Conservation (phyloP, 1,284 basidiomycete genomes). For the Ceratobasidium sp. region DNA sequence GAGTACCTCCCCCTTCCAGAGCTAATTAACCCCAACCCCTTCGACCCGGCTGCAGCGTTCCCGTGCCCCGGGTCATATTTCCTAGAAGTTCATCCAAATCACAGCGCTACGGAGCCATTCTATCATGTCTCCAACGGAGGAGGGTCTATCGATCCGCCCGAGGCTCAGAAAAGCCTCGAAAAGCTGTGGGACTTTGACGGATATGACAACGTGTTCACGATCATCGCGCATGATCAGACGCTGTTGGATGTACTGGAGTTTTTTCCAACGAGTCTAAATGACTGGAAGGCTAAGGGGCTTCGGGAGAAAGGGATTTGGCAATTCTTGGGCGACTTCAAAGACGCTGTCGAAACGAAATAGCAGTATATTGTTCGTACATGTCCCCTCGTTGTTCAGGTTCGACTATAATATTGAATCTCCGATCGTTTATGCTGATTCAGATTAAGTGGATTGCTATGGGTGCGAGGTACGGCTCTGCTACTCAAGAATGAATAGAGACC, state of each 20-base stretch:
- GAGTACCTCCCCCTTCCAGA: neutral
- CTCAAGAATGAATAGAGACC: no score
- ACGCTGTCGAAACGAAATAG: neutral
- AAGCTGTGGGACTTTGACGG: conserved; percentile 8
- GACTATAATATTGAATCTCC: no score
- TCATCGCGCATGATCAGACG: conserved; percentile 3
- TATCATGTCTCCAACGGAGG: neutral
- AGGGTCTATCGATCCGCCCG: neutral
- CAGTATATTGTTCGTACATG: no score
- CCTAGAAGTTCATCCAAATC: neutral
- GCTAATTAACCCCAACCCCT: neutral
- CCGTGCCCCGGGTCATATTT: neutral
- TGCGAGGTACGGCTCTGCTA: no score
- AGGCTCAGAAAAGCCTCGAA: neutral
- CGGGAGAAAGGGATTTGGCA: neutral
- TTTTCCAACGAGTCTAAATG: neutral
- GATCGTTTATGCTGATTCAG: no score
- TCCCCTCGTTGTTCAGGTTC: no score
- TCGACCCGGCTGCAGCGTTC: neutral
- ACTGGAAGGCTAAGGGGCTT: conserved; percentile 1
- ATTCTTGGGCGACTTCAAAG: conserved; percentile 9
- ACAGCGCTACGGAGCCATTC: neutral
- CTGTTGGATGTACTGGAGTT: neutral
- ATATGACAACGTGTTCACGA: conserved; percentile 1
- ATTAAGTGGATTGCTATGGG: no score